Evolutionary conservation across 169 alveolate species (phyloP).

Genomic region (Eimeria mitis): DNA sequence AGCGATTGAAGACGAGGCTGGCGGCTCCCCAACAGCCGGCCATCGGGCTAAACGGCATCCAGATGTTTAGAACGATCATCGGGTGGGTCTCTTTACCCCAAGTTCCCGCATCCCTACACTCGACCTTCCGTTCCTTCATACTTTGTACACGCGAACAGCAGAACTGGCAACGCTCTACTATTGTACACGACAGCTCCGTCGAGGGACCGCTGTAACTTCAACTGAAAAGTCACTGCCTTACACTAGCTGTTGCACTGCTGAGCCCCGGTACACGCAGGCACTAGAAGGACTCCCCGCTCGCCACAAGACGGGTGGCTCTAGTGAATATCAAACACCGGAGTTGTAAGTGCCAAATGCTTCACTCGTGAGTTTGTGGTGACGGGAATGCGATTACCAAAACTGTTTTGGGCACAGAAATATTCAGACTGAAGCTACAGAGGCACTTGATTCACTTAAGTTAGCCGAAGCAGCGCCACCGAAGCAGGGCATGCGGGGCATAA

Average conservation of each 20-base stretch:
- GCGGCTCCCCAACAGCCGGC: neutral
- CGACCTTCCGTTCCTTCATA: neutral
- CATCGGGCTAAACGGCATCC: neutral
- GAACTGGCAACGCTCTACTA: neutral
- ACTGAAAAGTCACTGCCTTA: neutral
- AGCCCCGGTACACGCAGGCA: neutral
- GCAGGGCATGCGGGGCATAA: neutral
- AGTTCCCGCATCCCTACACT: neutral
- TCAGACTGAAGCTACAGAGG: neutral
- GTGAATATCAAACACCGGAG: neutral
- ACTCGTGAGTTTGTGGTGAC: neutral
- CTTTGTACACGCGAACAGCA: neutral
- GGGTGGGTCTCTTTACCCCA: neutral
- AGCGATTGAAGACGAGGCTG: no score
- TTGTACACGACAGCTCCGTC: neutral
- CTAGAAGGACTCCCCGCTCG: neutral
- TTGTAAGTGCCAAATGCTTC: neutral
- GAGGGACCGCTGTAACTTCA: neutral
- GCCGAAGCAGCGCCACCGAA: neutral
- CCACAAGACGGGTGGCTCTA: neutral
- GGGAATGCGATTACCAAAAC: neutral
- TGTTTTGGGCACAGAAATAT: neutral
- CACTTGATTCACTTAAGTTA: neutral
- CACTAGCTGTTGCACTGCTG: neutral
- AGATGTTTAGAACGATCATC: neutral